phyloP scores from a whole-genome alignment of 2,329 filamentous ascomycete species.

The Leptographium flavum region DNA sequence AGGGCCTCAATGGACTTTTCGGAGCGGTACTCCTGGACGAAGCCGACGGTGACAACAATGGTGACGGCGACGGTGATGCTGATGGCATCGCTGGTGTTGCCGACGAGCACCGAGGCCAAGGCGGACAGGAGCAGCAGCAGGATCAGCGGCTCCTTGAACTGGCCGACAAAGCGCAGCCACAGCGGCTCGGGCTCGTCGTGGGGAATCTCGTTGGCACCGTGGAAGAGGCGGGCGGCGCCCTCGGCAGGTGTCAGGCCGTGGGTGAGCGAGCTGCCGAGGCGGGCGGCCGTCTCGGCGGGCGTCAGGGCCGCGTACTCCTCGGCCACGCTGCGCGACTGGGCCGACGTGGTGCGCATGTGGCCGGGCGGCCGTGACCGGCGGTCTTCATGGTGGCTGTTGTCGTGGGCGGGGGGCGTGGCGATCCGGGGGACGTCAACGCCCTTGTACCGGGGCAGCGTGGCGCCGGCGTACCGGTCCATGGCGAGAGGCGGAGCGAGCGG shows the following conservation, averaged over 20 bases:
- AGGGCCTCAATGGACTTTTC: conserved; percentile 95
- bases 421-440: conserved; percentile 5
- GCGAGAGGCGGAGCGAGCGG: background rate
- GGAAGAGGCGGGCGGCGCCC: conserved; percentile 63
- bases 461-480: conserved; percentile 11
- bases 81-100: conserved; percentile 86
- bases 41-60: conserved; percentile 91
- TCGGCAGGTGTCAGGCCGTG: conserved; percentile 71
- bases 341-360: conserved; percentile 13
- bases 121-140: conserved; percentile 82
- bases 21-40: conserved; percentile 93
- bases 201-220: conserved; percentile 86
- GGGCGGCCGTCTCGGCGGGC: conserved; percentile 62
- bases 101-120: conserved; percentile 74
- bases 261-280: conserved; percentile 67
- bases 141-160: conserved; percentile 94
- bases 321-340: conserved; percentile 31
- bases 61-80: conserved; percentile 94
- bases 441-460: conserved; percentile 11
- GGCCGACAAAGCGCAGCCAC: conserved; percentile 89
- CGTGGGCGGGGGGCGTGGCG: background rate
- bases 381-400: conserved; percentile 7
- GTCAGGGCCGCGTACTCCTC: conserved; percentile 54
- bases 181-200: conserved; percentile 87
- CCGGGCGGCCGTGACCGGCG: conserved; percentile 8